Base-by-base conservation (phyloP, 108 stramenopile species). In the Conticribra guillardii region DNA sequence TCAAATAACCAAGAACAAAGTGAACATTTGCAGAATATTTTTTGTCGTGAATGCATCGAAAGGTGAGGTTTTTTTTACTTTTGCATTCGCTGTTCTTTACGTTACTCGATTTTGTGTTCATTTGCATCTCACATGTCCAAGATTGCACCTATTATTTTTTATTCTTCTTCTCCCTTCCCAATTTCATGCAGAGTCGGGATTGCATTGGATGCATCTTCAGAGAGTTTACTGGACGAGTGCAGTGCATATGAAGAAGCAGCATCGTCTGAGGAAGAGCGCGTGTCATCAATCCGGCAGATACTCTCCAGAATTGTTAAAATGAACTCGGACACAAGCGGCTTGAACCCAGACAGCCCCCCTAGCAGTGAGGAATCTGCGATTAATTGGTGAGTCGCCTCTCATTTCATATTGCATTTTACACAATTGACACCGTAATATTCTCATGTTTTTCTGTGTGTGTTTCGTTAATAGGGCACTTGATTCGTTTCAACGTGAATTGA, bases 241-340 rank as follows among this genome's bases (percentile, higher is more conserved):
- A 21, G 50, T 15, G 53, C 30, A 19, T 76, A 64, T 56, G 75
- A 76, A 47, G 67, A 69, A 55, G 67, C 62, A 11, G 75, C 75
- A 58, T 51, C 67, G 7, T 63, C 41, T 8, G 75, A 76, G 47
- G 75, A 76, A 57, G 62, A 69, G 55, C 53, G 67, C 24, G 48
- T 61, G 15, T 62, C 24, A 7, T 70, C 69, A 32, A 70, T 60
- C 19, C 47, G 50, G 8, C 33, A 44, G 57, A 24, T 67, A 21
- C 27, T 76, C 2, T 56, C 48, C 5, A 62, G 49, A 31, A 22
- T 63, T 59, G 60, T 64, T 32, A 52, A 51, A 33, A 27, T 41
- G 4, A 67, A 75, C 58, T 29, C 54, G 27, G 59, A 60, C 44
- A 60, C 41, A 17, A 47, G 37, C 28, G 41, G 31, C 16, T 54